Conservation (phyloP, 768 basidiomycete species). For the Rhizopogon vesiculosus region DNA sequence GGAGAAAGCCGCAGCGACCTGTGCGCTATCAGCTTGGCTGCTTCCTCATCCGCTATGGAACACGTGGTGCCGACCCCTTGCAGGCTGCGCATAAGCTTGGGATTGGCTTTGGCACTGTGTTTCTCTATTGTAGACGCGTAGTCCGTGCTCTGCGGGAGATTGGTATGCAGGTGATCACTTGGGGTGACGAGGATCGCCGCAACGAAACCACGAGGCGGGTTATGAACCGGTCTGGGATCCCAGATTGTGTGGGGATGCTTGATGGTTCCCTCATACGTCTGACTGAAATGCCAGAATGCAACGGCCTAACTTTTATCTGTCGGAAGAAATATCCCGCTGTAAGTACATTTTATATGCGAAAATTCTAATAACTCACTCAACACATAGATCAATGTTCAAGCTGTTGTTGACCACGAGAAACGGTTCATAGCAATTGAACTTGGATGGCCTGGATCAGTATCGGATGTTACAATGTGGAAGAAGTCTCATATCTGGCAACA, state of each 20-base stretch:
- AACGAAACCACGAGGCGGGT: not conserved
- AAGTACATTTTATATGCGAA: not conserved
- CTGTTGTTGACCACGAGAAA: constrained; percentile 12
- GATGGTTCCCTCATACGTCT: constrained; percentile 17
- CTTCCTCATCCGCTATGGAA: constrained; percentile 18
- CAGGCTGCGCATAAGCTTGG: constrained; percentile 12
- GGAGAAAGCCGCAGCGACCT: constrained; percentile 15
- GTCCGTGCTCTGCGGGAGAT: constrained; percentile 14
- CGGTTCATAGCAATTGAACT: constrained; percentile 12
- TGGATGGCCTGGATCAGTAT: constrained; percentile 19
- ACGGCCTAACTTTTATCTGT: constrained; percentile 11
- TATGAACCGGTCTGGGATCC: constrained; percentile 13
- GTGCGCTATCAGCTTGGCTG: constrained; percentile 16
- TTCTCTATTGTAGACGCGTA: constrained; percentile 14
- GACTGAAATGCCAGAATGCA: constrained; percentile 6
- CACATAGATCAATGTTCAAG: constrained; percentile 13
- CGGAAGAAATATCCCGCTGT: constrained; percentile 17
- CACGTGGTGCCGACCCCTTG: constrained; percentile 9
- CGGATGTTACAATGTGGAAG: constrained; percentile 13
- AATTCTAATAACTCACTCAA: not conserved
- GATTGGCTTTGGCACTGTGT: constrained; percentile 17
- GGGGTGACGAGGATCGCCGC: constrained; percentile 10
- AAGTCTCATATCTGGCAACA: constrained; percentile 12
- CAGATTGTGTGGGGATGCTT: constrained; percentile 16
- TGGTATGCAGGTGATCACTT: constrained; percentile 7